Evolutionary conservation across 164 flowering plant genomes (phyloP).

Genomic region (Tetrastigma voinierianum): DNA sequence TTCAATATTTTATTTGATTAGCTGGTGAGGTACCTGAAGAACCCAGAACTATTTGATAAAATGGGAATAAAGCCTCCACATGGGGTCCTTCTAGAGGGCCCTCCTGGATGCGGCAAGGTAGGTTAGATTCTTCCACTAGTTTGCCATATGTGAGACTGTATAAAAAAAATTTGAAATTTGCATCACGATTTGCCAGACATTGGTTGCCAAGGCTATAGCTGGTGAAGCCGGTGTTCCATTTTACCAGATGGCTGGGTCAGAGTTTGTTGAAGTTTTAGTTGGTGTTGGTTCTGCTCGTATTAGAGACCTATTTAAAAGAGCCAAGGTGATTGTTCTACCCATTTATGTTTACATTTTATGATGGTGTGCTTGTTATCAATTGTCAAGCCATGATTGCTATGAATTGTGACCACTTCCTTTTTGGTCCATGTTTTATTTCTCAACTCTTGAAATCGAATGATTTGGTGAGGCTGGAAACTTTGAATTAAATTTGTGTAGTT

Average conservation of each 20-base stretch:
- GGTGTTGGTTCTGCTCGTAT: constrained; percentile 99
- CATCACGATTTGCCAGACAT: constrained; percentile 52
- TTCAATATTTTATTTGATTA: constrained; percentile 23
- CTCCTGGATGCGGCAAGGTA: constrained; percentile 99
- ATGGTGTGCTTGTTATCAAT: background rate
- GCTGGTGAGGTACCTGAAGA: constrained; percentile 95
- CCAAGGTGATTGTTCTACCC: constrained; percentile 52
- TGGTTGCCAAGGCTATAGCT: constrained; percentile 98
- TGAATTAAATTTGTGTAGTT: no score
- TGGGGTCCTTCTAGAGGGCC: constrained; percentile 97
- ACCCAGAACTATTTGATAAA: constrained; percentile 90
- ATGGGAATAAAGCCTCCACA: constrained; percentile 98
- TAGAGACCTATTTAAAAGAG: constrained; percentile 90
- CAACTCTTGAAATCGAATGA: background rate
- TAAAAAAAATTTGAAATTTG: background rate
- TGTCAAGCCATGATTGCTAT: background rate
- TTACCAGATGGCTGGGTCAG: constrained; percentile 98
- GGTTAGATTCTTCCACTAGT: constrained; percentile 14
- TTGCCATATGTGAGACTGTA: background rate
- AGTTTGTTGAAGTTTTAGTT: constrained; percentile 95
- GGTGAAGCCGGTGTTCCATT: constrained; percentile 99
- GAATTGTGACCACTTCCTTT: background rate
- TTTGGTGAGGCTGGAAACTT: background rate
- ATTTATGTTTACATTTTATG: background rate
- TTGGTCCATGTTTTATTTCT: background rate